Base-by-base conservation (phyloP, 345 rosid genomes). In the Pistacia integerrima region DNA sequence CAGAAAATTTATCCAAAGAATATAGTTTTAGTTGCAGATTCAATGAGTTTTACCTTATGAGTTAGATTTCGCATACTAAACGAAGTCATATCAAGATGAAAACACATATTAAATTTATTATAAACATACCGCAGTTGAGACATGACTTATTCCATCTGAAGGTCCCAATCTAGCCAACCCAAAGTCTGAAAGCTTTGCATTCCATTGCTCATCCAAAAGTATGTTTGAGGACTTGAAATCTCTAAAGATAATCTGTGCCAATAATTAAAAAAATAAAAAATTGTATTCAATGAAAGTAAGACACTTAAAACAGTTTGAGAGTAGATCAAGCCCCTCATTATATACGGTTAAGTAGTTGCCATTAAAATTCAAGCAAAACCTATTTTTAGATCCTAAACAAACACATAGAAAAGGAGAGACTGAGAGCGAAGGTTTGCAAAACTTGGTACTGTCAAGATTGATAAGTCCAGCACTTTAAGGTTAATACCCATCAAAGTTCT, bases 151-250 rank as follows among this genome's bases (percentile, higher is more conserved):
- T 63, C 98, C 99, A 72, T 93, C 90, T 3, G 93, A 83, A 79
- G 99, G 99, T 62, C 98, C 99, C 82, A 92, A 81, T 75, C 99
- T 88, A n/a, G 99, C 99, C 76, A 93, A 79, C 67, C 99, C 99
- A 60, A 96, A 93, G 73, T 96, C 99, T 0, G 99, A 96, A 33
- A 96, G 83, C 80, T 93, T 96, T 36, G 98, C 94, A 69, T 91
- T 96, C 99, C 97, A 96, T 6, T 93, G 82, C 52, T 89, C 92
- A 78, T 96, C 99, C 80, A 96, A 85, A 64, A 96, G 94, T 35
- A 93, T 93, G 76, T 93, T 93, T 30, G 99, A 96, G 14, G 99
- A 92, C 86, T 96, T 96, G 84, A 96, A 92, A 87, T 96, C 99
- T 55, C 97, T 81, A 75, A 96, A 96, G 77, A 96, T 96, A 66